Evolutionary conservation across 371 early-diverging fungal species (phyloP).

Genomic region (Mucor circinelloides): DNA sequence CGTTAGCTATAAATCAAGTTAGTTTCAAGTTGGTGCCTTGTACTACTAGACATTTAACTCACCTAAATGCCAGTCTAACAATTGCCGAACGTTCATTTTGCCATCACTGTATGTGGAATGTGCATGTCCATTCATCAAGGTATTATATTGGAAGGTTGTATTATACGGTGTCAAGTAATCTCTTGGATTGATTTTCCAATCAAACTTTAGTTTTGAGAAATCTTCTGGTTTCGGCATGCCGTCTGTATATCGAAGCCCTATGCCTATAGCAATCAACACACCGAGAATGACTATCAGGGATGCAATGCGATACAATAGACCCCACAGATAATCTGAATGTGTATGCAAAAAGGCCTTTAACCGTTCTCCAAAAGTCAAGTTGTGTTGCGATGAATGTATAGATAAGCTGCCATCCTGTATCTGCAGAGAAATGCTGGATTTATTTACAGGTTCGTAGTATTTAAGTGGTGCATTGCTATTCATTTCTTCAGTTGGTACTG

Average conservation of each 20-base stretch:
- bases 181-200: constrained; percentile 63
- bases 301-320: constrained; percentile 25
- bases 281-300: constrained; percentile 32
- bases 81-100: constrained; percentile 61
- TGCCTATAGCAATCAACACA: constrained; percentile 42
- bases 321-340: constrained; percentile 23
- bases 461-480: neutral
- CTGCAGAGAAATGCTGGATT: neutral
- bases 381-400: neutral
- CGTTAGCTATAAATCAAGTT: constrained; percentile 55
- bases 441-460: neutral
- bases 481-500: neutral
- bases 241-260: constrained; percentile 46
- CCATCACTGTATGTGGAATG: constrained; percentile 76
- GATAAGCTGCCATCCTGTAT: neutral
- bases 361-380: neutral
- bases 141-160: constrained; percentile 59
- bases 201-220: constrained; percentile 44
- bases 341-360: neutral
- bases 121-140: constrained; percentile 72
- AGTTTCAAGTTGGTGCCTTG: neutral
- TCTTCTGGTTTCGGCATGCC: constrained; percentile 35
- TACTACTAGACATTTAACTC: constrained; percentile 9
- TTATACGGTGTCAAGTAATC: constrained; percentile 63
- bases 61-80: constrained; percentile 70